Conservation (phyloP, 2,329 filamentous ascomycete species). For the Neoscytalidium dimidiatum region DNA sequence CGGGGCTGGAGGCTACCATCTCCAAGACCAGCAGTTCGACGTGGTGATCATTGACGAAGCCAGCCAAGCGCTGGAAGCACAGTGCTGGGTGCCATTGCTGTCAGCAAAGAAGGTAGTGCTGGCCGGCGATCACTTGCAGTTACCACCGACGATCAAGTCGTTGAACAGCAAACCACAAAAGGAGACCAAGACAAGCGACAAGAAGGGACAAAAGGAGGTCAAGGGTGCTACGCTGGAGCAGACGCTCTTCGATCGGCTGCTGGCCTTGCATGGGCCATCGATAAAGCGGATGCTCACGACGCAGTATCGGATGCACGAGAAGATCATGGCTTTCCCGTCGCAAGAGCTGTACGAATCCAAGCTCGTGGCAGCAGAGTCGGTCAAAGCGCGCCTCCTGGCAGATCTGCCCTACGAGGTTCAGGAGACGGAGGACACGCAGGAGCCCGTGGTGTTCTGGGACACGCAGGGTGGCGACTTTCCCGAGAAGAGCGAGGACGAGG, state of each 20-base stretch:
- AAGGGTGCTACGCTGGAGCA: slow-evolving; percentile 69
- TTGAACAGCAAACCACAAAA: slow-evolving; percentile 45
- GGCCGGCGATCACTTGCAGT: slow-evolving; percentile 90
- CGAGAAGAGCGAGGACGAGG: slow-evolving; percentile 77
- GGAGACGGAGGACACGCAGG: slow-evolving; percentile 81
- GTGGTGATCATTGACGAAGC: slow-evolving; percentile 96
- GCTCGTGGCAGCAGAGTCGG: slow-evolving; percentile 77
- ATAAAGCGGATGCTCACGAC: slow-evolving; percentile 96
- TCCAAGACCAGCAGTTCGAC: slow-evolving; percentile 81
- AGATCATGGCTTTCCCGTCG: slow-evolving; percentile 93
- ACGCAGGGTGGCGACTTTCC: slow-evolving; percentile 93
- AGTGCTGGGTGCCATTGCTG: slow-evolving; percentile 92
- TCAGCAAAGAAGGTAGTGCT: slow-evolving; percentile 79
- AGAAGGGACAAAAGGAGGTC: slow-evolving; percentile 47
- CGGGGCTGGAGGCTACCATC: slow-evolving; percentile 82
- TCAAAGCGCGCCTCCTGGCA: slow-evolving; percentile 72
- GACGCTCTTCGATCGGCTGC: slow-evolving; percentile 89
- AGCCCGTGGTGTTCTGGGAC: slow-evolving; percentile 91
- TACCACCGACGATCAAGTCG: slow-evolving; percentile 93
- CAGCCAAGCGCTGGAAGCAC: slow-evolving; percentile 91
- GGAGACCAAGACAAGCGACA: slow-evolving; percentile 29
- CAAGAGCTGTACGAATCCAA: slow-evolving; percentile 81
- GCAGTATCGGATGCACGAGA: slow-evolving; percentile 97
- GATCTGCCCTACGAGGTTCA: slow-evolving; percentile 76
- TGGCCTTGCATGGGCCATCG: slow-evolving; percentile 74